Evolutionary conservation across 2,329 filamentous ascomycete species (phyloP), one percentile per base, ranked within the genome.

Genomic region (Geosmithia flava): DNA sequence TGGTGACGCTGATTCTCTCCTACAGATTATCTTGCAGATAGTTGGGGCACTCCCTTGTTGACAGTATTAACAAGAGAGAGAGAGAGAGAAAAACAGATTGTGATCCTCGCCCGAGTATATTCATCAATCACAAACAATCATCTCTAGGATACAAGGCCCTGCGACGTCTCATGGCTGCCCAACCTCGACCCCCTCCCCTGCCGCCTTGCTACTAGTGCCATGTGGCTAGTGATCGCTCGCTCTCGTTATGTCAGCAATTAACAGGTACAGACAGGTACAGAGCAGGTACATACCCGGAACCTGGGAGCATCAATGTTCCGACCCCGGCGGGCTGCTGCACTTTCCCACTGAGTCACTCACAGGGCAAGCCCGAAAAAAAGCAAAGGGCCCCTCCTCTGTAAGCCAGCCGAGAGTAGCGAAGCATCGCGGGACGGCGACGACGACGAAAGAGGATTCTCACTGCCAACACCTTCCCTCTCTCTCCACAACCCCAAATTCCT

Each of bases 281-380:
- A n/a, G 17, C 43, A 27, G 4, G 23, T 27, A 27, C 23, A 27
- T 19, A 16, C 20, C 20, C 44, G 47, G 43, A 46, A 40, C 48
- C n/a, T 47, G 45, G 59, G 59, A 60, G 55, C 52, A 61, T 62
- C 50, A 48, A 62, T 62, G 49, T 58, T 62, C 59, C 59, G 59
- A 49, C 27, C 30, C 23, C 40, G 27, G 37, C 50, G 47, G 47
- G 51, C 50, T 48, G 47, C 46, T 17, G 17, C 33, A 41, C 44
- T 3, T 20, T 47, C 6, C 11, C n/a, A 40, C 44, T 46, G 45
- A 46, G 19, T 46, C 45, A 46, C 45, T 41, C 45, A 19, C 42
- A 37, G 33, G 33, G 20, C 42, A 44, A 17, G 13, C 13, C 20
- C 23, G 45, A 23, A 37, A 33, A 46, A 46, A 46, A 46, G 20